phyloP scores from a whole-genome alignment of 225 moss, liverwort and hornwort species.

The Pseudoscleropodium purum region DNA sequence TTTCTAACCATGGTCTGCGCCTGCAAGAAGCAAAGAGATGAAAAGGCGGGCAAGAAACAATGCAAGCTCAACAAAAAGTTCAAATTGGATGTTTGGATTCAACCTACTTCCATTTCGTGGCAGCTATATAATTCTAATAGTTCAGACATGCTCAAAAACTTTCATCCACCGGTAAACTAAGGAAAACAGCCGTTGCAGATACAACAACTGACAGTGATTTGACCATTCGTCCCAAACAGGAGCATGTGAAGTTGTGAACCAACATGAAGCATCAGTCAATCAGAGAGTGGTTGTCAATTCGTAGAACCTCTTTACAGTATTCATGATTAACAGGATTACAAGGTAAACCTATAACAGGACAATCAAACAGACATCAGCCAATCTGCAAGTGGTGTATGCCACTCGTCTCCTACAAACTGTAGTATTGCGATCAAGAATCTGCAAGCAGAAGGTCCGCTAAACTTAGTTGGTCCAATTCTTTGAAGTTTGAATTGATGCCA shows the following conservation, averaged over 20 bases:
- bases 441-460: background rate
- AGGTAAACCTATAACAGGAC: background rate
- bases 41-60: background rate
- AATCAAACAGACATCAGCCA: background rate
- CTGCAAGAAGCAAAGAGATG: background rate
- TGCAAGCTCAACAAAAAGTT: background rate
- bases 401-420: background rate
- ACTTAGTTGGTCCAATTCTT: background rate
- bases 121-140: background rate
- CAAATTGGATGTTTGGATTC: background rate
- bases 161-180: background rate
- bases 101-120: background rate
- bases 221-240: background rate
- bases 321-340: background rate
- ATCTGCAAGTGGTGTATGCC: background rate
- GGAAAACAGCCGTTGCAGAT: background rate
- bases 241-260: background rate
- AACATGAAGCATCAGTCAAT: background rate
- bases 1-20: background rate
- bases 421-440: background rate
- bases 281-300: background rate
- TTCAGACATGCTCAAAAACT: background rate
- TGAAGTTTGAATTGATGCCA: background rate
- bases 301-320: background rate
- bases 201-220: background rate